Evolutionary conservation across 805 yeast species (phyloP).

Genomic region (Yarrowia deformans): DNA sequence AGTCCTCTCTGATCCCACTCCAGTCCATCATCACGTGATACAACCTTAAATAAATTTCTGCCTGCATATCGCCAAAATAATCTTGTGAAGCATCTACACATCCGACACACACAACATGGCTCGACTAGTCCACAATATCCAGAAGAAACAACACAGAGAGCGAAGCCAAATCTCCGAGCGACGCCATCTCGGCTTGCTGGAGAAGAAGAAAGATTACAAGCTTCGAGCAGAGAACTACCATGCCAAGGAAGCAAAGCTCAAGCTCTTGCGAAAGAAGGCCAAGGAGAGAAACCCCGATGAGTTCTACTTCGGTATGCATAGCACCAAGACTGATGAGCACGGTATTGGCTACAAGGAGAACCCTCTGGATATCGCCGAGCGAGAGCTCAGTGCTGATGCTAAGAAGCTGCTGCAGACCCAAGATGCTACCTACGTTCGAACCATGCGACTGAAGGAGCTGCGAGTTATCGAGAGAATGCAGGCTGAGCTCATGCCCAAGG

Average conservation of each 20-base stretch:
- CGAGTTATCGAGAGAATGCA: slow-evolving; percentile 67
- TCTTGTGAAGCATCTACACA: slow-evolving; percentile 4
- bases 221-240: slow-evolving; percentile 72
- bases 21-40: slow-evolving; percentile 2
- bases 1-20: not conserved
- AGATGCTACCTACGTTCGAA: slow-evolving; percentile 84
- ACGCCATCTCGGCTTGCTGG: slow-evolving; percentile 80
- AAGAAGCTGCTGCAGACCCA: slow-evolving; percentile 86
- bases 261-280: slow-evolving; percentile 76
- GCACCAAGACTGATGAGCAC: slow-evolving; percentile 66
- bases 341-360: slow-evolving; percentile 76
- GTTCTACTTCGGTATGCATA: slow-evolving; percentile 92
- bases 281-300: slow-evolving; percentile 88
- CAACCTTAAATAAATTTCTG: slow-evolving; percentile 24
- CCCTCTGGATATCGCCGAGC: slow-evolving; percentile 52
- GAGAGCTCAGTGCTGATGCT: slow-evolving; percentile 69
- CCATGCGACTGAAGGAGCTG: slow-evolving; percentile 73
- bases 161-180: slow-evolving; percentile 85
- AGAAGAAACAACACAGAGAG: slow-evolving; percentile 95
- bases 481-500: slow-evolving; percentile 48
- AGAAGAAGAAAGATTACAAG: slow-evolving; percentile 87
- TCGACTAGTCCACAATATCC: slow-evolving; percentile 69
- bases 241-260: slow-evolving; percentile 64
- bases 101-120: slow-evolving; percentile 37
- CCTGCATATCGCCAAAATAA: slow-evolving; percentile 29